Percentiles rank a stretch among this genome's conserved stretches.
These are phyloP conservation scores for Rosa persica DNA, from an alignment of 306 rosid genomes.

Conservation along the genomic window DNA sequence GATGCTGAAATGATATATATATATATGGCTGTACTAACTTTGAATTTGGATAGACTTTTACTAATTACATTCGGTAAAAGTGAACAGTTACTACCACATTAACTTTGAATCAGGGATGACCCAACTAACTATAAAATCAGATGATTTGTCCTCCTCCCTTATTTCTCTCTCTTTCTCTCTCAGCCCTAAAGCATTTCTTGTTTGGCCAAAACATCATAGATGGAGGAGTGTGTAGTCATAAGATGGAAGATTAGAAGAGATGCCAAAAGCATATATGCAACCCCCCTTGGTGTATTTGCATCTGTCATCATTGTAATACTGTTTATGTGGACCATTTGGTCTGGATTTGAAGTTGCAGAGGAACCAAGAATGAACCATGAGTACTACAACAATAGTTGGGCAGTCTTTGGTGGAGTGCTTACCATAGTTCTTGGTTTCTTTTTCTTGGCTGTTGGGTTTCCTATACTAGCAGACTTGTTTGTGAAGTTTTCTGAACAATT, in stretches of 20 bases:
- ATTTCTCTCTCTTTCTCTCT: neutral
- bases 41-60: neutral
- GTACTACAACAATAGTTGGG: slow-evolving; percentile 24
- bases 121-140: slow-evolving; percentile 9
- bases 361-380: slow-evolving; percentile 16
- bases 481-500: slow-evolving; percentile 42
- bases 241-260: slow-evolving; percentile 23
- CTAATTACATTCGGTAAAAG: neutral
- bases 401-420: slow-evolving; percentile 38
- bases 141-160: neutral
- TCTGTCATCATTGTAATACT: slow-evolving; percentile 34
- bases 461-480: slow-evolving; percentile 50
- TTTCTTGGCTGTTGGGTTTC: slow-evolving; percentile 47
- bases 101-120: neutral
- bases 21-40: neutral
- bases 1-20: neutral
- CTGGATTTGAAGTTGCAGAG: slow-evolving; percentile 34
- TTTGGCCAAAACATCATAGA: slow-evolving; percentile 10
- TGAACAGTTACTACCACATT: neutral
- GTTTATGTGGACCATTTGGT: slow-evolving; percentile 38
- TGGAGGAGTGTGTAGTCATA: slow-evolving; percentile 16
- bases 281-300: slow-evolving; percentile 23
- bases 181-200: neutral
- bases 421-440: slow-evolving; percentile 53
- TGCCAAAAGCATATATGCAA: slow-evolving; percentile 13